phyloP scores from a whole-genome alignment of 805 yeast genomes.

The Limtongozyma cylindracea region DNA sequence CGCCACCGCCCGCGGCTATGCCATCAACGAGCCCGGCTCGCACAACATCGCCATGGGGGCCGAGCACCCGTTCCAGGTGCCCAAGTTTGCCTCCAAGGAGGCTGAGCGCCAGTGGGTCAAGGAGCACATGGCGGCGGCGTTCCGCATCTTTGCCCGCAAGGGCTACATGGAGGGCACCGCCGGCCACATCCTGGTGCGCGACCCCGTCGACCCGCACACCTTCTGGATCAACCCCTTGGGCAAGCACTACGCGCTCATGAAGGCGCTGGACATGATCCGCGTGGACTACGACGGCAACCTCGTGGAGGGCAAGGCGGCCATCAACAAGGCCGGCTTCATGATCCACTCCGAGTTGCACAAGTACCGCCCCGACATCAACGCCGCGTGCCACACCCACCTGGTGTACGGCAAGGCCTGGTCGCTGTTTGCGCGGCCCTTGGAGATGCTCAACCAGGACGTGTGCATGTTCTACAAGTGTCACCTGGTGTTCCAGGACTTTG shows the following conservation, averaged over 20 bases:
- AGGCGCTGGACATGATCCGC: slow-evolving; percentile 14
- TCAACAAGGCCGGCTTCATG: slow-evolving; percentile 47
- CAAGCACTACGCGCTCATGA: slow-evolving; percentile 30
- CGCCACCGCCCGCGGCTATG: slow-evolving; percentile 8
- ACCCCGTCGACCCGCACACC: slow-evolving; percentile 55
- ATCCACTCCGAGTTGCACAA: slow-evolving; percentile 44
- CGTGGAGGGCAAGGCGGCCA: slow-evolving; percentile 26
- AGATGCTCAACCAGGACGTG: slow-evolving; percentile 58
- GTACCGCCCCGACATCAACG: slow-evolving; percentile 44
- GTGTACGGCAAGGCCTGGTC: slow-evolving; percentile 39
- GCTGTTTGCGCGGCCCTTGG: slow-evolving; percentile 31
- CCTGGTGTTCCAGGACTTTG: slow-evolving; percentile 40
- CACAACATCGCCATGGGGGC: slow-evolving; percentile 34
- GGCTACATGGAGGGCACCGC: slow-evolving; percentile 60
- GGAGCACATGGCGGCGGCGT: slow-evolving; percentile 70
- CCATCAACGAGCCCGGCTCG: slow-evolving; percentile 19
- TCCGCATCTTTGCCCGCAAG: slow-evolving; percentile 58
- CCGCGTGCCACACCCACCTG: slow-evolving; percentile 53
- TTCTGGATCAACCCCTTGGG: slow-evolving; percentile 84
- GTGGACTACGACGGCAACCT: slow-evolving; percentile 36
- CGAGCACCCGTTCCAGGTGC: slow-evolving; percentile 22
- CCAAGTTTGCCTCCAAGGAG: slow-evolving; percentile 20
- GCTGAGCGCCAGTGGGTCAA: slow-evolving; percentile 26
- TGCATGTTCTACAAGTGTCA: slow-evolving; percentile 44
- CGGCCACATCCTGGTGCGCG: slow-evolving; percentile 71